Percentiles rank a stretch among this genome's conserved stretches.
phyloP scores from a whole-genome alignment of 2,329 filamentous ascomycete species.

The Elsinoe ampelina region DNA sequence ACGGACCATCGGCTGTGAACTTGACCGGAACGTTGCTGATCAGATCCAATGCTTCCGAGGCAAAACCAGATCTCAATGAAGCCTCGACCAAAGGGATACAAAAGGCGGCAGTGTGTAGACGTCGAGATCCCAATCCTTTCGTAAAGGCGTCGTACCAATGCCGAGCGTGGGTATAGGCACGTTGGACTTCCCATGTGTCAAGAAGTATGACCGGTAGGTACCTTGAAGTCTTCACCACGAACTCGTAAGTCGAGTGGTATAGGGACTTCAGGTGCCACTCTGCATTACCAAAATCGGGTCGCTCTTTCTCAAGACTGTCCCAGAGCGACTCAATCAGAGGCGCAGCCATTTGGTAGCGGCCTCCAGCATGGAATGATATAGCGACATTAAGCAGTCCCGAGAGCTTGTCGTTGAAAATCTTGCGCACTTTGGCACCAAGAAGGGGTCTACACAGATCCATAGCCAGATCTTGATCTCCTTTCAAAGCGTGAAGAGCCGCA shows the following conservation, averaged over 20 bases:
- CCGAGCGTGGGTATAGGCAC: background rate
- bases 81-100: background rate
- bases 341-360: background rate
- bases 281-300: background rate
- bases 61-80: background rate
- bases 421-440: background rate
- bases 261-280: background rate
- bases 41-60: background rate
- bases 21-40: background rate
- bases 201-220: background rate
- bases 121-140: background rate
- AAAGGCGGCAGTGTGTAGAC: background rate
- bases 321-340: background rate
- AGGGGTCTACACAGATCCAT: background rate
- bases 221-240: background rate
- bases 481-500: background rate
- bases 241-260: background rate
- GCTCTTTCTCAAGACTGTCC: background rate
- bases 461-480: background rate
- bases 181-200: background rate
- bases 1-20: background rate
- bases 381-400: background rate
- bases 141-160: background rate
- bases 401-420: background rate
- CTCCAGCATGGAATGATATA: background rate